Percentiles rank a stretch among this genome's conserved stretches.
These are phyloP conservation scores for Mycena vitilis DNA, from an alignment of 768 basidiomycete genomes.

Conservation along the genomic window DNA sequence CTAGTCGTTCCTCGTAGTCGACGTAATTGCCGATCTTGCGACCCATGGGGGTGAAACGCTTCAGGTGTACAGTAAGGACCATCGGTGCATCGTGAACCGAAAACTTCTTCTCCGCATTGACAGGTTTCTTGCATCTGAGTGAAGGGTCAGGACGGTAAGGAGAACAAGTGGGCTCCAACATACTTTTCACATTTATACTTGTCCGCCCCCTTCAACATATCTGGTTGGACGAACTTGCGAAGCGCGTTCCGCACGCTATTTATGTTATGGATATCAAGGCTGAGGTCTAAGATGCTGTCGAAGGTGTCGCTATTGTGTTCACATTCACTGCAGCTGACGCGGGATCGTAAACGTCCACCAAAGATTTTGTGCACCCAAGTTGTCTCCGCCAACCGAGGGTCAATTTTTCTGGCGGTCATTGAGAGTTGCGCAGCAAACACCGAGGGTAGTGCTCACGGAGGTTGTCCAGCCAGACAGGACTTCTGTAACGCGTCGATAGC, in stretches of 20 bases:
- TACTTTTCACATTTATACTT: conserved; percentile 99
- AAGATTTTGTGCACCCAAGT: conserved; percentile 97
- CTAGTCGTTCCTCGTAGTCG: conserved; percentile 81
- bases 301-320: conserved; percentile 93
- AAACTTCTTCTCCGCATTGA: conserved; percentile 91
- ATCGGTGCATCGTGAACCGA: conserved; percentile 88
- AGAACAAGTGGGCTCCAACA: conserved; percentile 44
- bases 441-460: conserved; percentile 64
- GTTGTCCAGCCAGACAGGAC: conserved; percentile 77
- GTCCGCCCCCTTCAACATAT: conserved; percentile 88
- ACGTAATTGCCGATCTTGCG: conserved; percentile 85
- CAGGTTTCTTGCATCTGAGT: conserved; percentile 89
- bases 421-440: background rate
- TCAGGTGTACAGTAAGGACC: conserved; percentile 92
- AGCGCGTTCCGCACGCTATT: conserved; percentile 77
- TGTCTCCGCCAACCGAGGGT: conserved; percentile 79
- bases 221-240: conserved; percentile 82
- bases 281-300: conserved; percentile 94
- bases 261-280: conserved; percentile 84
- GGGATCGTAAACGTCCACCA: conserved; percentile 90
- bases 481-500: conserved; percentile 92
- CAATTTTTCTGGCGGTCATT: conserved; percentile 65
- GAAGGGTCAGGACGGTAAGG: background rate
- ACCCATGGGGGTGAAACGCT: conserved; percentile 93
- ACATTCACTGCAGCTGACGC: conserved; percentile 89